Base-by-base conservation (phyloP, 129 eudicot species). In the Saussurea involucrata region DNA sequence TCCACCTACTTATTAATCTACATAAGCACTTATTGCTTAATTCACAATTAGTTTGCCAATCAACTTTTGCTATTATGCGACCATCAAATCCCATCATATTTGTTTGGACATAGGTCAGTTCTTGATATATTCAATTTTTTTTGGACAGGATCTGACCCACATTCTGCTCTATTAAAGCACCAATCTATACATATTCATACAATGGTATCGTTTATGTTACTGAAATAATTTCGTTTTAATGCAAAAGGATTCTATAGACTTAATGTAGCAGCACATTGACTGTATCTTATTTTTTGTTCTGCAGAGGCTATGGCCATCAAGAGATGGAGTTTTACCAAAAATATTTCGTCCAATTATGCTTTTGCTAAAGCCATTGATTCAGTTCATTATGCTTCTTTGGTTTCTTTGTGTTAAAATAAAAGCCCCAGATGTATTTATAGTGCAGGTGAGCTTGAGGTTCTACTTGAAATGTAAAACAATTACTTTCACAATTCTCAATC, bases 331-430 rank as follows among this genome's bases (percentile, higher is more conserved):
- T 71, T 77, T 91, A 21, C 92, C 91, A 0, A 84, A 82, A 81
- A 37, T 92, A 69, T 81, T 92, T 60, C 92, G 88, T 24, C 90
- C 93, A 0, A 22, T 95, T 15, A 64, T 89, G 88, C 97, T 91
- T 81, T 58, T 91, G 81, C 63, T 91, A 66, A 95, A 95, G 90
- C 88, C 97, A 17, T 46, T 95, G 67, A 36, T 95, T 82, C 98
- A 95, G 66, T 86, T 95, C 75, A 49, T 89, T n/a, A 80, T 86
- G 86, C 92, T 92, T 65, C 89, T 95, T 73, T 95, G 98, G 97
- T 88, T 86, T 82, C 93, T 95, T 57, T 95, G 94, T 79, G 78
- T 88, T 40, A 95, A 85, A 82, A 95, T 91, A 83, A 92, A 94
- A 17, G 94, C 96, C 33, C 98, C 98, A 0, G 96, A 95, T 86